These are phyloP conservation scores for Balakata baccata DNA, from an alignment of 345 rosid species.

Conservation along the genomic window DNA sequence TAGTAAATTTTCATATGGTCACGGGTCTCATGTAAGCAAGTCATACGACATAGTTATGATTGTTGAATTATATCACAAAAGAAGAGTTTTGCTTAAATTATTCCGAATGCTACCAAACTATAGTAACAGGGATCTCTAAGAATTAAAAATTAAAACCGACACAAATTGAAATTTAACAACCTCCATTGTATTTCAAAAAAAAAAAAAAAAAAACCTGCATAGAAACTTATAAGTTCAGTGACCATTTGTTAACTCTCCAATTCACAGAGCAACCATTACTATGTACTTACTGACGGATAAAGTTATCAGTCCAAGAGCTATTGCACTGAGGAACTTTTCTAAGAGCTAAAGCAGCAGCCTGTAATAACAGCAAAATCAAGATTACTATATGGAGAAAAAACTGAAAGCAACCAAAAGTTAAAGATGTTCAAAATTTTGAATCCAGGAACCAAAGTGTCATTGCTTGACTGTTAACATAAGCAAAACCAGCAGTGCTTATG, in stretches of 20 bases:
- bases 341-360: slow-evolving; percentile 98
- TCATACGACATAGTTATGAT: not conserved
- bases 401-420: not conserved
- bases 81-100: not conserved
- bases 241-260: not conserved
- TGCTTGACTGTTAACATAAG: not conserved
- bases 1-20: not conserved
- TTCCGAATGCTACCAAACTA: not conserved
- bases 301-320: slow-evolving; percentile 94
- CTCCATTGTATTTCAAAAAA: too few relatives aligned
- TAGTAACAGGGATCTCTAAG: not conserved
- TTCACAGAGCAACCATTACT: not conserved
- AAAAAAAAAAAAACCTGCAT: too few relatives aligned
- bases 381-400: not conserved
- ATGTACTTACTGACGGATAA: slow-evolving; percentile 81
- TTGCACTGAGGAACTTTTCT: slow-evolving; percentile 93
- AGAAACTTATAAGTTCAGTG: not conserved
- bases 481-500: not conserved
- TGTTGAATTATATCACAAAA: not conserved
- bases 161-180: not conserved
- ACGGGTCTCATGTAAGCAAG: not conserved
- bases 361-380: slow-evolving; percentile 17
- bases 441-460: not conserved
- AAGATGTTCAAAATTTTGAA: not conserved
- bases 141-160: not conserved